These are phyloP conservation scores for Neurospora sp. DNA, from an alignment of 495 filamentous ascomycete genomes.

Conservation along the genomic window DNA sequence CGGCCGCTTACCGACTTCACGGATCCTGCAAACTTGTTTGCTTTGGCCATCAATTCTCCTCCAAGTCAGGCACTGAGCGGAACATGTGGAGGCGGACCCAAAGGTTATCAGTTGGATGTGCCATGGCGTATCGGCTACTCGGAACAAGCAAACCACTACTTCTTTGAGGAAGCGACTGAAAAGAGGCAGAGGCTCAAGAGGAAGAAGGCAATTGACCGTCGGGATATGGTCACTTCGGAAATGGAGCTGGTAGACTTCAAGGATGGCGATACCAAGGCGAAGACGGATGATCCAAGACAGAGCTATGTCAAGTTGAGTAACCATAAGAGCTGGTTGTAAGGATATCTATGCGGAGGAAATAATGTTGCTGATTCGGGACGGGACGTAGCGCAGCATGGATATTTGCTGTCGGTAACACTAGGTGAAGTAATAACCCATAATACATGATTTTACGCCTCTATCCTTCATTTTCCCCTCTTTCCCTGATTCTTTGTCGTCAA, in stretches of 20 bases:
- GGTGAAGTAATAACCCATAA: background rate
- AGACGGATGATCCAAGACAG: background rate
- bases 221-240: background rate
- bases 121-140: slow-evolving; percentile 48
- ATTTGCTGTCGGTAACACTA: background rate
- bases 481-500: background rate
- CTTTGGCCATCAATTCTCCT: slow-evolving; percentile 59
- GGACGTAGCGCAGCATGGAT: background rate
- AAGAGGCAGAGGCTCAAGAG: background rate
- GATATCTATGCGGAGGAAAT: background rate
- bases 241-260: background rate
- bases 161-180: slow-evolving; percentile 25
- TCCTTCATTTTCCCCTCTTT: background rate
- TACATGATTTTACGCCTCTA: background rate
- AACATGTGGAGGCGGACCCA: slow-evolving; percentile 54
- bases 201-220: background rate
- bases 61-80: slow-evolving; percentile 43
- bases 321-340: background rate
- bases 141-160: slow-evolving; percentile 27
- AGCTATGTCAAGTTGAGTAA: background rate
- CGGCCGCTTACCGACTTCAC: slow-evolving; percentile 49
- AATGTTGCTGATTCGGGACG: background rate
- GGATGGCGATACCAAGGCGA: background rate
- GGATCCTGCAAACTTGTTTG: slow-evolving; percentile 63
- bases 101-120: slow-evolving; percentile 40